These are phyloP conservation scores for Ajuga chamaepitys DNA, from an alignment of 257 asterid species.

Conservation along the genomic window DNA sequence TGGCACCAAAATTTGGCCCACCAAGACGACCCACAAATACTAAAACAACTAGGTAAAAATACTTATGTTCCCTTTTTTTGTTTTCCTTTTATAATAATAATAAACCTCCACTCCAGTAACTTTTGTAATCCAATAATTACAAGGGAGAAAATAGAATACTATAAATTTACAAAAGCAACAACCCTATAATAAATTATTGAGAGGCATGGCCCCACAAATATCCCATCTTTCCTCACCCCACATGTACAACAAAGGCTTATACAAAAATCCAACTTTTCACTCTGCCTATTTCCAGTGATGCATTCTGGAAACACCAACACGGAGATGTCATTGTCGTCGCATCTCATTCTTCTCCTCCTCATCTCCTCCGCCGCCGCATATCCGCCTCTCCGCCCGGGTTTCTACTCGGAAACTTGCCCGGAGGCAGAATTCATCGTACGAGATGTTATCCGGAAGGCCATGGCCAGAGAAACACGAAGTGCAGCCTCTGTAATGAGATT, in stretches of 20 bases:
- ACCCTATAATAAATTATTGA: too few species aligned
- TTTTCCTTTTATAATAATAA: too few species aligned
- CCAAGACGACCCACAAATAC: too few species aligned
- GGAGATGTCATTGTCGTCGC: not conserved
- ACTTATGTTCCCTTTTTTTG: too few species aligned
- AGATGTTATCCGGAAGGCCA: constrained; percentile 40
- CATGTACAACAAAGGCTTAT: not conserved
- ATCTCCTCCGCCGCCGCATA: constrained; percentile 22
- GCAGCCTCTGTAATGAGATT: constrained; percentile 92
- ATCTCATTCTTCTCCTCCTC: constrained; percentile 20
- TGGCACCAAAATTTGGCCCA: too few species aligned
- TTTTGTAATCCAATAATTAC: too few species aligned
- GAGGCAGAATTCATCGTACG: constrained; percentile 60
- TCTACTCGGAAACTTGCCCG: constrained; percentile 62
- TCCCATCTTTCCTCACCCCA: not conserved
- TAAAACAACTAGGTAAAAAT: too few species aligned
- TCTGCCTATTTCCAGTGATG: not conserved
- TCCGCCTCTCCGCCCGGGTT: constrained; percentile 40
- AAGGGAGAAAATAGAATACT: too few species aligned
- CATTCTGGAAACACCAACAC: not conserved
- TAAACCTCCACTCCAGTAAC: too few species aligned
- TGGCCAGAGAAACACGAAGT: constrained; percentile 57
- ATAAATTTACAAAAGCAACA: too few species aligned
- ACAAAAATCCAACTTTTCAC: not conserved
- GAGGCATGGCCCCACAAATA: too few species aligned